Evolutionary conservation across 2,329 filamentous ascomycete genomes (phyloP), one percentile per base, ranked within the genome.

Genomic region (Fonsecaea monophora): DNA sequence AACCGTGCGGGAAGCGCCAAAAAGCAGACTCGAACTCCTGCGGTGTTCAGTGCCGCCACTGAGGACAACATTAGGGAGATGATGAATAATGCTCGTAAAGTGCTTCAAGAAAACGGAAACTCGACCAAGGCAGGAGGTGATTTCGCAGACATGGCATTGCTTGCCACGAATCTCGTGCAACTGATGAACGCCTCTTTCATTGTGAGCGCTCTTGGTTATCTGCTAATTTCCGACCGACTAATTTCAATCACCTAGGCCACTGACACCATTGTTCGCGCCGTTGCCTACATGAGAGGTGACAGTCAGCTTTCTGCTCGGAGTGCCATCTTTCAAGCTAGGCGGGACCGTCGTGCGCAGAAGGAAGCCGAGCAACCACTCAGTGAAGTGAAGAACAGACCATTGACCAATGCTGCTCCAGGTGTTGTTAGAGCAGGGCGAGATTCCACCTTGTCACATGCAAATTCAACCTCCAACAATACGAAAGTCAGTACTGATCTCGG

Each of bases 181-280:
- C 50, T 65, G 32, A 61, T 65, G 63, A 65, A 65, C 53, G 63
- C 63, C 1, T 37, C 58, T 12, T 61, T 56, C 63, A 62, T 65
- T 21, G 63, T 65, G 40, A 62, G 63, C 62, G 7, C 32, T 35
- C 9, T 32, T 56, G 12, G 15, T 7, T 15, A 30, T 34, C 18
- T 18, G 15, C 8, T 55, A 7, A 53, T 25, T 53, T 57, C 3
- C 32, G 25, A 57, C 34, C 53, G 35, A 65, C 53, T 37, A 12
- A 7, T 32, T 21, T 25, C 5, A 30, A 13, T 37, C 35, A 15
- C 38, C 2, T 35, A 65, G 63, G 63, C 57, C 45, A 65, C 58
- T 32, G 63, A 65, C 45, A 61, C 58, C 34, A 65, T 65, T 21
- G 58, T 65, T 25, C 63, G 63, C 21, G 63, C 56, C 18, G 35